Conservation (phyloP, 805 yeast species). For the Metschnikowia dekortorum region DNA sequence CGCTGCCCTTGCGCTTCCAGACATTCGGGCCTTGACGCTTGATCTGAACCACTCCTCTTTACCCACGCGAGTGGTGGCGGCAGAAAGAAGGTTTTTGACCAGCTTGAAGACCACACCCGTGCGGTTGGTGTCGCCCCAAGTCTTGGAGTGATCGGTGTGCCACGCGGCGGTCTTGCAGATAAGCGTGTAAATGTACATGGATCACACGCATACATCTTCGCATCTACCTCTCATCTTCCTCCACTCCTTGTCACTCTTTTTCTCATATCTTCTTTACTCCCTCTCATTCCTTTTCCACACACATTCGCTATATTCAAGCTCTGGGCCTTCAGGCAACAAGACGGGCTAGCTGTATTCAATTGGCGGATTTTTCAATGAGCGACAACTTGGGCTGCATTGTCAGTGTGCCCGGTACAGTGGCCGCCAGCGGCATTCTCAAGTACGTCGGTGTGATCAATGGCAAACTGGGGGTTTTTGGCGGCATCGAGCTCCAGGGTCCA, state of each 20-base stretch:
- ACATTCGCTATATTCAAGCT: too few species aligned
- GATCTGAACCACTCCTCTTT: background rate
- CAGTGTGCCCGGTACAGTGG: conserved; percentile 58
- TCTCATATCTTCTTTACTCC: too few species aligned
- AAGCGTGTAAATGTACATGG: background rate
- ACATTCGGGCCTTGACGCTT: background rate
- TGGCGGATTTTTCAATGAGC: conserved; percentile 17
- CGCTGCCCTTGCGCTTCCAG: background rate
- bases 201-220: background rate
- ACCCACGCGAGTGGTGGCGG: background rate
- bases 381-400: conserved; percentile 34
- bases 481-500: conserved; percentile 76
- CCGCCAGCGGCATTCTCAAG: conserved; percentile 58
- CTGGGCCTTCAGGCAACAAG: too few species aligned
- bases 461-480: conserved; percentile 75
- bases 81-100: background rate
- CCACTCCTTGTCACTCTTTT: too few species aligned
- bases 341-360: too few species aligned
- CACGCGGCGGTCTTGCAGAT: background rate
- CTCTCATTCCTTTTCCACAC: too few species aligned
- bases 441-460: conserved; percentile 72
- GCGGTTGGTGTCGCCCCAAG: background rate
- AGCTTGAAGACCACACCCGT: background rate
- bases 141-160: background rate
- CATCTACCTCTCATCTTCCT: too few species aligned